Conservation (phyloP, 148 eudicot genomes). For the Polygonum maritimum region DNA sequence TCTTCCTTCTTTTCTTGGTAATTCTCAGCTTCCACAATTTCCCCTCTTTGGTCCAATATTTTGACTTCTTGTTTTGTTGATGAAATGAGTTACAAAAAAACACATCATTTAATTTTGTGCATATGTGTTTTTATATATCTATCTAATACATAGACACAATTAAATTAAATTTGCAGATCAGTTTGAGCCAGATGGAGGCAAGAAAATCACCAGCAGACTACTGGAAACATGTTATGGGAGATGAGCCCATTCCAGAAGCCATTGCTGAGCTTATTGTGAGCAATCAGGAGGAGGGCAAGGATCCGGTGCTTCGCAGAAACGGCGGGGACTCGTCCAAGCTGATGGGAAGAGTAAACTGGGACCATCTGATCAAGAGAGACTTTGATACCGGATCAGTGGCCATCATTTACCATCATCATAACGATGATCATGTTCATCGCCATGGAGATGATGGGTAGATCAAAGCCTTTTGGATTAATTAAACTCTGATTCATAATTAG, state of each 20-base stretch:
- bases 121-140: not conserved
- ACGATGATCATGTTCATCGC: not conserved
- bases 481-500: no score
- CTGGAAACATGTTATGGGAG: constrained; percentile 9
- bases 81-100: not conserved
- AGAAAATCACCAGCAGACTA: not conserved
- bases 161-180: not conserved
- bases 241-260: constrained; percentile 5
- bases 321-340: not conserved
- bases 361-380: not conserved
- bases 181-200: not conserved
- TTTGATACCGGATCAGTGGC: not conserved
- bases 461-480: no score
- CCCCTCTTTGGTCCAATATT: not conserved
- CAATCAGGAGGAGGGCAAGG: not conserved
- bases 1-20: constrained; percentile 7
- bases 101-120: not conserved
- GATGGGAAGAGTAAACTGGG: not conserved
- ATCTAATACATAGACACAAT: not conserved
- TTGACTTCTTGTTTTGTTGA: not conserved
- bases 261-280: constrained; percentile 1
- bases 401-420: constrained; percentile 7
- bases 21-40: not conserved
- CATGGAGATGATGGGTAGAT: not conserved
- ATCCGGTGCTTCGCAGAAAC: not conserved